Evolutionary conservation across 2,329 filamentous ascomycete genomes (phyloP), one percentile per base, ranked within the genome.

Genomic region (Pseudocercospora crystallina): DNA sequence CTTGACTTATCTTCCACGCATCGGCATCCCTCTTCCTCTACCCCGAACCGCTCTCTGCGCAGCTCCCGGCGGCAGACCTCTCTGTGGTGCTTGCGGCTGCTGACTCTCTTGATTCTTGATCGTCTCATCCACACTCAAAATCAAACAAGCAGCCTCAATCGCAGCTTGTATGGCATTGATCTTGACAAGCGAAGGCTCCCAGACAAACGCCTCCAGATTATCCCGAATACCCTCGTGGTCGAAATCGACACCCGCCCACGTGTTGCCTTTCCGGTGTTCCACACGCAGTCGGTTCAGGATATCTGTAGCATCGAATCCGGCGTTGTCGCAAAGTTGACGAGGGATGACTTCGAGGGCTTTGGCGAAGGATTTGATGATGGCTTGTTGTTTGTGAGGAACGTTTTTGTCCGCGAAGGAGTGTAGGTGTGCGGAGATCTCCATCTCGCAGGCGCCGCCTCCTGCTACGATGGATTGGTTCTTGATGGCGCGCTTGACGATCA

Each of bases 401-500:
- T 95, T 91, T 76, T 87, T 87, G 77, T 97, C 92, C 59, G 95
- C 94, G 66, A 87, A 96, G 62, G 82, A 81, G 78, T 96, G 91
- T 58, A 99, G 83, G 75, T 96, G 95, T 34, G 90, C 87, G 5
- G 91, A 96, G 45, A 97, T 74, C 72, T 97, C 94, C 92, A 99
- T 97, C 79, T 99, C 94, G 65, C 81, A 85, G 13, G 94, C 92
- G 69, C 94, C 94, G 64, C 94, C 94, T 64, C 94, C 94, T 39
- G 91, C 94, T 20, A 99, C 94, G 60, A 99, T 96, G 69, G 83
- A 88, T 68, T 86, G 86, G 79, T 97, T 95, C 77, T 89, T 90
- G 73, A 97, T 90, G 26, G 94, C 90, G 56, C 95, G 90, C 83
- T 97, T 97, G 69, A 99, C 94, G 66, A 99, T 96, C 94, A 99